These are phyloP conservation scores for Entophlyctis helioformis DNA, from an alignment of 192 early-diverging fungal species.

Conservation along the genomic window DNA sequence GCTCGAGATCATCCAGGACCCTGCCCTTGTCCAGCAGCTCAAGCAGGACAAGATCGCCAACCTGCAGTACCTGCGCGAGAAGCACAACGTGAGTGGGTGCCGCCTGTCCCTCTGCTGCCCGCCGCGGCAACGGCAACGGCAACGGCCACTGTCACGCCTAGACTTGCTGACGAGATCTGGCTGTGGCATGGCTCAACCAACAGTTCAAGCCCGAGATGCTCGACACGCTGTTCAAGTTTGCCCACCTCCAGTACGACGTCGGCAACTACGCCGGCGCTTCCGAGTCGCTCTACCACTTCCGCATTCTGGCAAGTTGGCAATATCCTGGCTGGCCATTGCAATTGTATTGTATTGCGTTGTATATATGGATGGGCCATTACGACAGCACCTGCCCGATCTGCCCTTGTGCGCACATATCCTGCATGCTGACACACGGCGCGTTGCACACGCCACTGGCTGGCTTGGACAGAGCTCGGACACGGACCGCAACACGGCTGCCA, in stretches of 20 bases:
- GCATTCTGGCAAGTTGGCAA: constrained; percentile 76
- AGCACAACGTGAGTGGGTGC: constrained; percentile 49
- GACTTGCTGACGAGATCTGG: too few species aligned
- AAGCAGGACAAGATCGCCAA: constrained; percentile 93
- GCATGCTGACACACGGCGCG: too few species aligned
- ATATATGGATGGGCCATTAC: too few species aligned
- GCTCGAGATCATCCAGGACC: constrained; percentile 82
- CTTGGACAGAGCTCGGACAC: constrained; percentile 79
- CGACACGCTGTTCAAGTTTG: constrained; percentile 73
- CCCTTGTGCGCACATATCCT: too few species aligned
- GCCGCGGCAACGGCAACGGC: too few species aligned
- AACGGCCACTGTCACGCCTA: too few species aligned
- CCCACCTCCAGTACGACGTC: constrained; percentile 84
- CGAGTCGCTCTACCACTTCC: constrained; percentile 90
- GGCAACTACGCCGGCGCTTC: constrained; percentile 86
- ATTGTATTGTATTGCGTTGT: too few species aligned
- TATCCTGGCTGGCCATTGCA: too few species aligned
- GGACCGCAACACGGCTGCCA: constrained; percentile 69
- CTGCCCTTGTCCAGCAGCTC: constrained; percentile 74
- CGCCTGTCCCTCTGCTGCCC: too few species aligned
- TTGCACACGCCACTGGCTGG: too few species aligned
- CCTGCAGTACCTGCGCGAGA: constrained; percentile 75
- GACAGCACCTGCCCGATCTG: too few species aligned
- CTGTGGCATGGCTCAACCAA: too few species aligned
- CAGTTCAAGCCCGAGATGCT: constrained; percentile 85